These are phyloP conservation scores for Penicillium italicum DNA, from an alignment of 2,329 filamentous ascomycete genomes.

Conservation along the genomic window DNA sequence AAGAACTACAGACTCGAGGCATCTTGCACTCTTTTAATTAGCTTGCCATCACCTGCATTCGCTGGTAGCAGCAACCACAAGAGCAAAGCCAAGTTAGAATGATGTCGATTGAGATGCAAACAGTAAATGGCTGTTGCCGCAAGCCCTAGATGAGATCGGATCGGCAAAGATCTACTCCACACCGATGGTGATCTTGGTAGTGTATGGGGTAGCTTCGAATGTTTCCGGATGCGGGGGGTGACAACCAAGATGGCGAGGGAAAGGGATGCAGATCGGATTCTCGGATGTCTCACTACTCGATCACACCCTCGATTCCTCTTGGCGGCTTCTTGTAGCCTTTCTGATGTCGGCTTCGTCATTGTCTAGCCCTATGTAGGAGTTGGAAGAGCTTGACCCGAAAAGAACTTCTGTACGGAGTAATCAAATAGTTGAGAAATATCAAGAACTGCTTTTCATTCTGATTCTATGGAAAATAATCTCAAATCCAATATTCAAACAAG, in stretches of 20 bases:
- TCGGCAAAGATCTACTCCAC: background rate
- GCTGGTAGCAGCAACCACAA: background rate
- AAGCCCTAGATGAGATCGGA: background rate
- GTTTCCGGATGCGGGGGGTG: constrained; percentile 4
- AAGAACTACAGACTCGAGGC: background rate
- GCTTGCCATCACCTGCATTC: background rate
- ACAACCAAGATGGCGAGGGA: background rate
- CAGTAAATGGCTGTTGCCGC: background rate
- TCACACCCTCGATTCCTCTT: background rate
- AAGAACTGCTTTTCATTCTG: background rate
- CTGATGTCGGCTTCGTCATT: background rate
- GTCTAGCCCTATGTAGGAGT: background rate
- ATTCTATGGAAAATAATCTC: background rate
- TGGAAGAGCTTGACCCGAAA: background rate
- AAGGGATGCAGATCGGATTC: background rate
- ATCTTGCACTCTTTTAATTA: background rate
- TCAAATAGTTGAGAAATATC: background rate
- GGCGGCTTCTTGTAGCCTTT: background rate
- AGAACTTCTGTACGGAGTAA: background rate
- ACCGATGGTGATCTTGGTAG: background rate
- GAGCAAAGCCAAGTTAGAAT: background rate
- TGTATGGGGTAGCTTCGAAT: background rate
- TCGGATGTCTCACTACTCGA: background rate
- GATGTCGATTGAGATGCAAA: background rate
- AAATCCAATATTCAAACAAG: background rate